Base-by-base conservation (phyloP, 164 flowering plant genomes). In the Tetracentron sinense region DNA sequence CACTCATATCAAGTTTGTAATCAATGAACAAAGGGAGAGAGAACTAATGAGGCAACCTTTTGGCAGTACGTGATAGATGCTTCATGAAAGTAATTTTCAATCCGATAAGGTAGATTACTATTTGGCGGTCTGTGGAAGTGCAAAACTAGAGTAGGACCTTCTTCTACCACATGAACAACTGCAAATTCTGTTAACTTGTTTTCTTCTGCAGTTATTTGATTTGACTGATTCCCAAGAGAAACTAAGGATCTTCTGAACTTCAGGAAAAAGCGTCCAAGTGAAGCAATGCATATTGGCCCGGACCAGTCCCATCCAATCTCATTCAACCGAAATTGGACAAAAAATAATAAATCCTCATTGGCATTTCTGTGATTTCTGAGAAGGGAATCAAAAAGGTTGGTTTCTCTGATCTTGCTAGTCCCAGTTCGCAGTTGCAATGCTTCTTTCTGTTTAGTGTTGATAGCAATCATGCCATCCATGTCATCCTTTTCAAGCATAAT, bases 261-360 rank as follows among this genome's bases (percentile, higher is more conserved):
- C 55, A 94, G 56, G 72, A 85, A 91, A 77, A 94, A 94, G 7
- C 81, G 75, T 62, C 99, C 99, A 16, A 94, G 72, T 31, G 97
- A 91, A 69, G 89, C 81, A 69, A 91, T 77, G 66, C 97, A 91
- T 22, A 94, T 77, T 59, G 99, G 99, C 31, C 97, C 99, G 56
- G 97, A 94, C 97, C 96, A 91, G 55, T 76, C 72, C 44, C 77
- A 72, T 38, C 77, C 80, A 62, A 75, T 31, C 31, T 77, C 75
- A 67, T 78, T 74, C 60, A 78, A 74, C 26, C 74, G 76, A 74
- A 94, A 89, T 62, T 85, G 96, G 56, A 91, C 69, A 63, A 65
- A 80, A 49, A 73, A 65, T 21, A 74, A 63, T 17, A 81, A 73
- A 62, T 81, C 90, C 64, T 84, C 88, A 50, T 59, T 70, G 57